phyloP scores from a whole-genome alignment of 208 protist species.

The Crithidia thermophila region DNA sequence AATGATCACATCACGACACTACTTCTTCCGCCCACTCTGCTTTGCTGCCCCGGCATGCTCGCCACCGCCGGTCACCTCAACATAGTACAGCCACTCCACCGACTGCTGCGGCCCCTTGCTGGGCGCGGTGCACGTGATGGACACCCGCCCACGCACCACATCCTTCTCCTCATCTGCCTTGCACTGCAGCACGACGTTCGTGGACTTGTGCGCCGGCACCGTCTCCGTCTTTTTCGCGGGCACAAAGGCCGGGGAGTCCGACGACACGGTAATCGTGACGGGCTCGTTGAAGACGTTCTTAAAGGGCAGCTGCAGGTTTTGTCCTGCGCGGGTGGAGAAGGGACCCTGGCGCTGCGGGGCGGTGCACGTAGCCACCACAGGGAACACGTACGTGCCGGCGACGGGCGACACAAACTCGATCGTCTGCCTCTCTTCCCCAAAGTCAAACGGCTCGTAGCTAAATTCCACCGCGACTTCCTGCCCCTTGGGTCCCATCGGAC shows the following conservation, averaged over 20 bases:
- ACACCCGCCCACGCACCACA: conserved; percentile 29
- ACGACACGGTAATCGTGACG: conserved; percentile 78
- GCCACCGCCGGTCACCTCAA: conserved; percentile 44
- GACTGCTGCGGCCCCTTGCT: conserved; percentile 31
- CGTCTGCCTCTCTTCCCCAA: conserved; percentile 80
- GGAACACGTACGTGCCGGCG: conserved; percentile 93
- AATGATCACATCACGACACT: neutral
- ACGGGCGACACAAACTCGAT: conserved; percentile 84
- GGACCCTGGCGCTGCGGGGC: conserved; percentile 94
- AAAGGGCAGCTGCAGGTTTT: conserved; percentile 83
- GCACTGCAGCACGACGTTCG: conserved; percentile 74
- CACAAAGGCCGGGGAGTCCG: conserved; percentile 86
- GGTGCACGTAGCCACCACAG: conserved; percentile 87
- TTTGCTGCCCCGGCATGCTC: conserved; percentile 19
- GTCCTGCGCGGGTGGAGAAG: conserved; percentile 63
- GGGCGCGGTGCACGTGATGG: conserved; percentile 48
- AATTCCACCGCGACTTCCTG: conserved; percentile 93
- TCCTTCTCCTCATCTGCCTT: conserved; percentile 50
- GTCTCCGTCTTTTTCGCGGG: conserved; percentile 81
- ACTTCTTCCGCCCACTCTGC: conserved; percentile 22
- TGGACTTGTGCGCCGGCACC: conserved; percentile 83
- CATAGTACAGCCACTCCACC: conserved; percentile 91
- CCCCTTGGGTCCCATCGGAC: conserved; percentile 49
- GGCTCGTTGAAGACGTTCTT: conserved; percentile 94
- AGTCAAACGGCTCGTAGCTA: conserved; percentile 88